Evolutionary conservation across 345 rosid genomes (phyloP), one percentile per base, ranked within the genome.

Genomic region (Angophora floribunda): DNA sequence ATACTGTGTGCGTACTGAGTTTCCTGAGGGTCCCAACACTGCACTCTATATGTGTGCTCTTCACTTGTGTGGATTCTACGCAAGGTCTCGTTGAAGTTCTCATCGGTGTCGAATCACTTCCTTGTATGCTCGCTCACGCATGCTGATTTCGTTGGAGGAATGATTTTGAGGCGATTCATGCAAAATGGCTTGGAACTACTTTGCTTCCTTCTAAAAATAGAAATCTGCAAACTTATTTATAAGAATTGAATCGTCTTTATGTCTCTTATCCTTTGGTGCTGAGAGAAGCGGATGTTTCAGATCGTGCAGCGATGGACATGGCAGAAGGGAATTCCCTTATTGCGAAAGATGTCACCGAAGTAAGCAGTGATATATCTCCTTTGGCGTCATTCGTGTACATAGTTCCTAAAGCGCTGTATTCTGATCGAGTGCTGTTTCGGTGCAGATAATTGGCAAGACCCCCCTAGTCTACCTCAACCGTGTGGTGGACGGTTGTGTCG

Each of bases 391-490:
- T 32, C 79, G 24, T 32, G 41, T 67, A 9, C 4, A 67, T 32
- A 67, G 79, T 21, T 16, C 24, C 79, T 16, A 8, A 30, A 65
- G 45, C 11, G 13, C 79, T 67, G 32, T 1, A 16, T 1, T 32
- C 45, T 67, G 45, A 67, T 1, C 45, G 17, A 67, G 24, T 30
- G 79, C 44, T 67, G 22, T 32, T 67, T 67, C 45, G 84, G 44
- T 52, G 85, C 87, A 96, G 99, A 86, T 96, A 86, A 88, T 96
- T 9, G 98, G 98, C 65, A 96, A 93, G 85, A 97, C 98, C 16
- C 98, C 99, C 26, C 86, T 97, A 92, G 98, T 97, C 53, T 96
- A 93, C 93, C 97, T 97, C 87, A 96, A 97, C 92, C 90, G 85
- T 70, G 89, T 96, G 8, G 94, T 92, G 84, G 93, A 96, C 90